Evolutionary conservation across 306 rosid species (phyloP), one percentile per base, ranked within the genome.

Genomic region (Styphnolobium japonicum): DNA sequence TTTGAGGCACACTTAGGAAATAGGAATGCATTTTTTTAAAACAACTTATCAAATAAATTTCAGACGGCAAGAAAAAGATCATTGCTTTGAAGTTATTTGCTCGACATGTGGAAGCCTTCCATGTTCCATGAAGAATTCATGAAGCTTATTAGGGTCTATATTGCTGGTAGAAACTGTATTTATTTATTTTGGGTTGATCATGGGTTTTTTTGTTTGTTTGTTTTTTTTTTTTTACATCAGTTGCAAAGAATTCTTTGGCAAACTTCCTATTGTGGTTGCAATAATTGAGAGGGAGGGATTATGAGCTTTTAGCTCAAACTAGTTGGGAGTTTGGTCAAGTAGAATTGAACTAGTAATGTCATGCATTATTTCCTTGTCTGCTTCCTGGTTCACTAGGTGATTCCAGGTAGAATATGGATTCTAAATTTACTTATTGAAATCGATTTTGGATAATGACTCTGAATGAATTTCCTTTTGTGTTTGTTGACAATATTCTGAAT

Each of bases 161-260:
- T 39, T 51, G n/a, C 31, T 65, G 75, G 40, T 29, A 56, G 84
- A 42, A 63, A 27, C 42, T 73, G 23, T 70, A 31, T 46, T 71
- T 27, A 21, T 64, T 42, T 43, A 2, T 19, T 61, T 48, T 31
- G 25, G 62, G 37, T 65, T 61, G 29, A 19, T 76, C 11, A 21
- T 56, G 63, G 62, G 6, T 2, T 70, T 16, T 2, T 23, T 48
- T 19, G 7, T 18, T 79, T 39, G 15, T 2, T 55, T 14, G 10
- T 66, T 9, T 3, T 25, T 71, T 25, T 0, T 8, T 11, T 19
- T 15, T 3, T 29, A 11, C 51, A 19, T 23, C 16, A 43, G 21
- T 23, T 67, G 60, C 62, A 9, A 18, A 33, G 22, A 39, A 67
- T 55, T 18, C 18, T 70, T 14, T 53, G 60, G 51, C 15, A 3